Percentiles rank a stretch among this genome's conserved stretches.
Conservation (phyloP, 2,329 filamentous ascomycete genomes). For the Epichloe brachyelytri region DNA sequence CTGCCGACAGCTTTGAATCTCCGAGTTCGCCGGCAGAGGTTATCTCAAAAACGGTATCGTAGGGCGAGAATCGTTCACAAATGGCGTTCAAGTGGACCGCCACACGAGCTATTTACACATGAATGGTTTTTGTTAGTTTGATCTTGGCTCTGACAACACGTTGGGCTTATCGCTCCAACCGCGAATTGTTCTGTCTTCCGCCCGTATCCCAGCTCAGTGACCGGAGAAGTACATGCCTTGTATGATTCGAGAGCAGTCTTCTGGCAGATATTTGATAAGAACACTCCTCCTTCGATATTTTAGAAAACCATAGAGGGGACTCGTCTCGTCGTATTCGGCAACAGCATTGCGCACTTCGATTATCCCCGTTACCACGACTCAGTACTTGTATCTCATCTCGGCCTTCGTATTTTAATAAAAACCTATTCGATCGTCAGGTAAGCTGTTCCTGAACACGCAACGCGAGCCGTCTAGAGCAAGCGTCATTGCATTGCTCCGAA, state of each 20-base stretch:
- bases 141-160: background rate
- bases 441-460: background rate
- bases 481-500: background rate
- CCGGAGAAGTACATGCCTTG: conserved; percentile 53
- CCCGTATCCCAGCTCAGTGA: background rate
- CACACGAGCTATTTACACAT: conserved; percentile 53
- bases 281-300: conserved; percentile 84
- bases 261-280: conserved; percentile 82
- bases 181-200: background rate
- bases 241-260: conserved; percentile 77
- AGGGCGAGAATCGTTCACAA: conserved; percentile 64
- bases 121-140: background rate
- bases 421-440: conserved; percentile 44
- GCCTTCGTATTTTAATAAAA: conserved; percentile 80
- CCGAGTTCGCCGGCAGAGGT: conserved; percentile 63
- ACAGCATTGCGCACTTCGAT: conserved; percentile 71
- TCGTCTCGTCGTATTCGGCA: conserved; percentile 66
- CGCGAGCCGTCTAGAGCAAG: background rate
- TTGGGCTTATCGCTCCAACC: background rate
- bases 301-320: conserved; percentile 79
- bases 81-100: conserved; percentile 58
- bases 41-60: conserved; percentile 76
- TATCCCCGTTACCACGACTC: conserved; percentile 64
- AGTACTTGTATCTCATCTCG: conserved; percentile 80
- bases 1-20: conserved; percentile 76